Percentiles rank a stretch among this genome's conserved stretches.
These are phyloP conservation scores for Magnolia kwangsiensis DNA, from an alignment of 164 flowering plant genomes.

Conservation along the genomic window DNA sequence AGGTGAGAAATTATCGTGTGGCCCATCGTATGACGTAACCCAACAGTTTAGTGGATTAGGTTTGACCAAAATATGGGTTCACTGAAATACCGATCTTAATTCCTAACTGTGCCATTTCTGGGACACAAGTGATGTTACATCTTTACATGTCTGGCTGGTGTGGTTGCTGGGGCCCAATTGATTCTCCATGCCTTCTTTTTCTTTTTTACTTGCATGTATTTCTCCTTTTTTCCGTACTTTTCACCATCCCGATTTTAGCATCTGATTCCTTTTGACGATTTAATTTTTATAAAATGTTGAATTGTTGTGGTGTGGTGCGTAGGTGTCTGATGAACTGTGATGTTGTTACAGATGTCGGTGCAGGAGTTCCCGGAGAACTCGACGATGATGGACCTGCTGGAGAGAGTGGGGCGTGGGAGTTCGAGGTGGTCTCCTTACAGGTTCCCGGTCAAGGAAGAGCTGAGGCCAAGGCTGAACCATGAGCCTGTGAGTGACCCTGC, in stretches of 20 bases:
- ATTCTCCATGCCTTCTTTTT: no score
- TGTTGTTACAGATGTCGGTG: slow-evolving; percentile 80
- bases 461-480: slow-evolving; percentile 79
- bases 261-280: not conserved
- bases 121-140: no score
- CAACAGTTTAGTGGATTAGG: no score
- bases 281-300: not conserved
- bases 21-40: no score
- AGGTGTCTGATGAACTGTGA: not conserved
- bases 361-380: slow-evolving; percentile 80
- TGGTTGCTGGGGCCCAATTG: no score
- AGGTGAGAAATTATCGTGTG: no score
- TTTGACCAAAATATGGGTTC: no score
- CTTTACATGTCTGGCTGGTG: no score
- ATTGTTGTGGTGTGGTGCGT: not conserved
- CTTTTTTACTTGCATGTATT: not conserved
- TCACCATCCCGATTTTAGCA: not conserved
- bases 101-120: no score
- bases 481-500: slow-evolving; percentile 55
- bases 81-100: no score
- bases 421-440: slow-evolving; percentile 57
- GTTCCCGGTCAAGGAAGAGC: slow-evolving; percentile 70
- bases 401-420: slow-evolving; percentile 57
- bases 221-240: not conserved
- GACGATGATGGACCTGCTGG: slow-evolving; percentile 63